A percentile compares a stretch with the other conserved stretches of the same genome.
These are phyloP conservation scores for Phytophthora lateralis DNA, from an alignment of 352 stramenopile genomes.

Conservation along the genomic window DNA sequence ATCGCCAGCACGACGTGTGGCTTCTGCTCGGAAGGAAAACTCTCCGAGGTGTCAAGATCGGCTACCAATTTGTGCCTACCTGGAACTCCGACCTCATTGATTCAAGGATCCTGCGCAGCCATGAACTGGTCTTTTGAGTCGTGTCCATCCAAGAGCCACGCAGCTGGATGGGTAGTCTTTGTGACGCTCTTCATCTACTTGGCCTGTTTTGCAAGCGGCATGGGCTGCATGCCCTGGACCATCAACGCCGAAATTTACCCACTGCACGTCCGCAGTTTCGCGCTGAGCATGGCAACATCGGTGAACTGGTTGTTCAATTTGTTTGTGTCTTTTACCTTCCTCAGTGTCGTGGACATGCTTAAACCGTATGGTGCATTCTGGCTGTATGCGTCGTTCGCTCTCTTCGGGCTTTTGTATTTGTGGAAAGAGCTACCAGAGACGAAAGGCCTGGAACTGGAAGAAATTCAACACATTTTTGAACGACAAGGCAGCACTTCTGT, in stretches of 20 bases:
- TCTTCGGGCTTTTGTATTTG: constrained; percentile 80
- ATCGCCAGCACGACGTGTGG: constrained; percentile 63
- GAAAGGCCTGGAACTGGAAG: constrained; percentile 92
- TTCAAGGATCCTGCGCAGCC: constrained; percentile 25
- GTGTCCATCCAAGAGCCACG: constrained; percentile 50
- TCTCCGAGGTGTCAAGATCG: not conserved
- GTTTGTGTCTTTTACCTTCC: constrained; percentile 93
- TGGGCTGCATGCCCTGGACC: constrained; percentile 93
- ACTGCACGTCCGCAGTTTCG: constrained; percentile 86
- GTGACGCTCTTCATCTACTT: constrained; percentile 77
- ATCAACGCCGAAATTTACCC: constrained; percentile 97
- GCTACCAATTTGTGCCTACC: constrained; percentile 36
- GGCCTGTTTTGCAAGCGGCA: constrained; percentile 79
- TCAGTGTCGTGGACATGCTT: constrained; percentile 80
- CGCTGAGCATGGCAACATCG: constrained; percentile 88
- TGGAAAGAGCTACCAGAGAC: constrained; percentile 91
- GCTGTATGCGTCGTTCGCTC: constrained; percentile 87
- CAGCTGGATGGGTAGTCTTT: constrained; percentile 62
- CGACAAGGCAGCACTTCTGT: not conserved
- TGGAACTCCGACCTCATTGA: constrained; percentile 21
- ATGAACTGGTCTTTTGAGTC: constrained; percentile 51
- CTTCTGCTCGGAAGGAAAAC: constrained; percentile 29
- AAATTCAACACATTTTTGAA: constrained; percentile 91
- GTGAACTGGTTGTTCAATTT: constrained; percentile 95
- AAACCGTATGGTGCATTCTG: constrained; percentile 88